Evolutionary conservation across 768 basidiomycete genomes (phyloP), one percentile per base, ranked within the genome.

Genomic region (Lenzites betulinus): DNA sequence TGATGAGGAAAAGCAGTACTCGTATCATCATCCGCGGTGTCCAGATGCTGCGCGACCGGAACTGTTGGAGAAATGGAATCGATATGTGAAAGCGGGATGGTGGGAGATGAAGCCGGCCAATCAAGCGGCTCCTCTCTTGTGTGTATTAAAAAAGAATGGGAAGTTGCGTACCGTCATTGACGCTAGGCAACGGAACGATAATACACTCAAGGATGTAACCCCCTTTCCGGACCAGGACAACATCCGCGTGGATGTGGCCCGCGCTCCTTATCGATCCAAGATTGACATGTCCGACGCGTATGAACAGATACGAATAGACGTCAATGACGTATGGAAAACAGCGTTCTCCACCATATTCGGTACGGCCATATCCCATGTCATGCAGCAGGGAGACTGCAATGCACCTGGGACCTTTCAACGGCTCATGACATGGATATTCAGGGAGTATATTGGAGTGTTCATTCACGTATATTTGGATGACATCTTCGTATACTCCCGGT

Each of bases 391-490:
- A 3, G 15, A 39, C 15, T 8, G 7, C 6, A 39, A 39, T 18
- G 38, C 15, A 13, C 38, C 38, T 13, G 6, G 7, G 3, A 7
- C 38, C 3, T 39, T 39, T 12, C 38, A 39, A 74, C 75, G 0
- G 77, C 77, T 0, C 77, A 82, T 82, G 75, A 79, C 71, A 0
- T 28, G 58, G 2, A 71, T 81, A n/a, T 79, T 83, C 47, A 58
- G 70, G 1, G 71, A 77, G 1, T 51, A 65, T 16, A 74, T 82
- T 4, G 77, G 78, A 0, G 22, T 42, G 8, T 80, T 77, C 57
- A 33, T 81, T 8, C 74, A 81, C 46, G 71, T 77, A 2, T 82
- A 81, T 33, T 11, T 33, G 30, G 30, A 33, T 33, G 30, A 33
- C 30, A 33, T 33, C 4, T 33, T 33, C 6, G 56, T 80, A 0